Evolutionary conservation across 108 stramenopile species (phyloP).

Genomic region (Conticribra guillardii): DNA sequence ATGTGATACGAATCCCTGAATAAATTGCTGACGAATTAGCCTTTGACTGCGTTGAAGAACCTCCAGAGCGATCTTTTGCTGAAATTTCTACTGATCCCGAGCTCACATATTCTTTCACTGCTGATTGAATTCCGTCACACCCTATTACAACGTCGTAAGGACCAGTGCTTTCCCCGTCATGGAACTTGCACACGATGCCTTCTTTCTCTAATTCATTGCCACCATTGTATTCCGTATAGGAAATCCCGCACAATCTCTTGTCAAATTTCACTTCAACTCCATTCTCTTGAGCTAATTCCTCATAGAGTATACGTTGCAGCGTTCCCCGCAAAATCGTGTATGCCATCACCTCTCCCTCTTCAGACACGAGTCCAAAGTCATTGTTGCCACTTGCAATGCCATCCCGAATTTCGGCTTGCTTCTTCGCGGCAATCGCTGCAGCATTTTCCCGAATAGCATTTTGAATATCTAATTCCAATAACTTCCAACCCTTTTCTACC

Average conservation of each 20-base stretch:
- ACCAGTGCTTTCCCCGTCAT: slow-evolving; percentile 60
- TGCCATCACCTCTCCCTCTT: slow-evolving; percentile 50
- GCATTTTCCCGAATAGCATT: slow-evolving; percentile 46
- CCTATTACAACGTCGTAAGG: slow-evolving; percentile 84
- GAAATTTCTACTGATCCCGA: slow-evolving; percentile 33
- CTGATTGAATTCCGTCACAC: slow-evolving; percentile 79
- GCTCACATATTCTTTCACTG: slow-evolving; percentile 68
- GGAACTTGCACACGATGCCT: slow-evolving; percentile 62
- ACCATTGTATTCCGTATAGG: slow-evolving; percentile 19
- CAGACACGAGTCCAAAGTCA: slow-evolving; percentile 20
- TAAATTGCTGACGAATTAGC: slow-evolving; percentile 62
- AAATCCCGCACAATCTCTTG: slow-evolving; percentile 50
- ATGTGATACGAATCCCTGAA: slow-evolving; percentile 77
- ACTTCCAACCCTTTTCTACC: slow-evolving; percentile 27
- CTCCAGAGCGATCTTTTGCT: slow-evolving; percentile 2
- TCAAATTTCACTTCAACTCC: slow-evolving; percentile 47
- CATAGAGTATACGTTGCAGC: slow-evolving; percentile 63
- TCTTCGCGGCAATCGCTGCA: background rate
- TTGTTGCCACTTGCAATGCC: background rate
- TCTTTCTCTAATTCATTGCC: slow-evolving; percentile 1
- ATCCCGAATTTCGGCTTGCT: background rate
- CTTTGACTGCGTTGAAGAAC: slow-evolving; percentile 17
- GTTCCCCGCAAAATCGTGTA: slow-evolving; percentile 78
- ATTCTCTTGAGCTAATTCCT: slow-evolving; percentile 47
- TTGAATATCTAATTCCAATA: slow-evolving; percentile 61